These are phyloP conservation scores for Sporodiniella umbellata DNA, from an alignment of 371 early-diverging fungal species.

Conservation along the genomic window DNA sequence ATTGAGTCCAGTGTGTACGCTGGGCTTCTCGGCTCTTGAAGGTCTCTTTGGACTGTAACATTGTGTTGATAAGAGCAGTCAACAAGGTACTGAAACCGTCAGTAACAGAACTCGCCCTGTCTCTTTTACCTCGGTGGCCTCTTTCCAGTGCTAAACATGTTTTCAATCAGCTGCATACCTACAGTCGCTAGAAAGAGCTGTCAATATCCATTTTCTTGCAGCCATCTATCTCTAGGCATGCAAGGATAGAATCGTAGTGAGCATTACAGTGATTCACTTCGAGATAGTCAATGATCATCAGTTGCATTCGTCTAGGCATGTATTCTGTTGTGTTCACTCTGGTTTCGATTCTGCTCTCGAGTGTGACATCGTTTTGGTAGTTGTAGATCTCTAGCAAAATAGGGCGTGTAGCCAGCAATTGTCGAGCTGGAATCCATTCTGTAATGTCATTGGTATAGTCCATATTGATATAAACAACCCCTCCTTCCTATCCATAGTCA, in stretches of 20 bases:
- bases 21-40: neutral
- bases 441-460: neutral
- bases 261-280: constrained; percentile 17
- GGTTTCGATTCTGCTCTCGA: constrained; percentile 1
- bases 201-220: neutral
- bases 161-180: constrained; percentile 24
- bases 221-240: too few relatives aligned
- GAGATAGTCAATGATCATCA: constrained; percentile 23
- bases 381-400: constrained; percentile 12
- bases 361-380: constrained; percentile 15
- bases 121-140: constrained; percentile 18
- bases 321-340: neutral
- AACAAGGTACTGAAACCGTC: constrained; percentile 7
- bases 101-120: neutral
- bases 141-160: constrained; percentile 11
- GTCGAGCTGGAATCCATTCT: constrained; percentile 11
- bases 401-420: constrained; percentile 11
- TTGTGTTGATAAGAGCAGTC: constrained; percentile 10
- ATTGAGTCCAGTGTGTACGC: constrained; percentile 9
- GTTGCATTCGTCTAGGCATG: constrained; percentile 10
- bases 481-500: neutral
- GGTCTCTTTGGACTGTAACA: constrained; percentile 6
- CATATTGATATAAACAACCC: neutral
- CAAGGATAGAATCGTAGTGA: too few relatives aligned
- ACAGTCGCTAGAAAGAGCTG: constrained; percentile 4